Percentiles rank a stretch among this genome's conserved stretches.
phyloP scores from a whole-genome alignment of 805 yeast genomes.

The Trichomonascus vanleenenianus region DNA sequence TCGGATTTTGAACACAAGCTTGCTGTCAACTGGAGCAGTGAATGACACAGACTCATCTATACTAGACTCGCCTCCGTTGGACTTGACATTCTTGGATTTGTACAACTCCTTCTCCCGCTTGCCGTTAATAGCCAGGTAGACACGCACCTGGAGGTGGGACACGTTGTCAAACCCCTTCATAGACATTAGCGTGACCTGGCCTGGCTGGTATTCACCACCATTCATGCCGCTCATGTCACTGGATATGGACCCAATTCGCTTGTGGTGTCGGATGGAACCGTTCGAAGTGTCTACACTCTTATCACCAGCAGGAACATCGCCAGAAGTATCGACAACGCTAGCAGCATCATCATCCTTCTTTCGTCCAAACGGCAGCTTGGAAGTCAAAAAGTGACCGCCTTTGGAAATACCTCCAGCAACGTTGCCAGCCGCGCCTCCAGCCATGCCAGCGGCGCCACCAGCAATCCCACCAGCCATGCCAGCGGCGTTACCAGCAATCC shows the following conservation, averaged over 20 bases:
- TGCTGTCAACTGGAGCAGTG: conserved; percentile 55
- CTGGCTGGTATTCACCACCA: conserved; percentile 13
- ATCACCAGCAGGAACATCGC: conserved; percentile 6
- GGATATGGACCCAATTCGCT: conserved; percentile 13
- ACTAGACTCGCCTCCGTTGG: conserved; percentile 35
- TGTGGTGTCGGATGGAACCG: conserved; percentile 6
- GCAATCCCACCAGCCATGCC: no score
- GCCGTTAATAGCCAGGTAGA: conserved; percentile 23
- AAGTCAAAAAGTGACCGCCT: conserved; percentile 21
- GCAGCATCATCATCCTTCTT: conserved; percentile 31
- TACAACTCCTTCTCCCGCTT: conserved; percentile 47
- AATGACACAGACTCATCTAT: conserved; percentile 55
- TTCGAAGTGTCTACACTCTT: background rate
- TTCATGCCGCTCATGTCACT: conserved; percentile 13
- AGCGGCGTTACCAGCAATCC: no score
- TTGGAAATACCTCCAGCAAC: conserved; percentile 31
- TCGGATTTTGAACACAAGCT: conserved; percentile 50
- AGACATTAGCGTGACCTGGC: conserved; percentile 15
- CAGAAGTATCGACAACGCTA: conserved; percentile 22
- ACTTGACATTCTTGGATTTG: conserved; percentile 55
- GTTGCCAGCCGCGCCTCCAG: conserved; percentile 31
- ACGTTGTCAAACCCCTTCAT: conserved; percentile 21
- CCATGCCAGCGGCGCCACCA: conserved; percentile 33
- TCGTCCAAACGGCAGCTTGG: conserved; percentile 32
- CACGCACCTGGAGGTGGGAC: conserved; percentile 40